A percentile compares a stretch with the other conserved stretches of the same genome.
phyloP scores from a whole-genome alignment of 306 rosid species.

The Prosopis cineraria region DNA sequence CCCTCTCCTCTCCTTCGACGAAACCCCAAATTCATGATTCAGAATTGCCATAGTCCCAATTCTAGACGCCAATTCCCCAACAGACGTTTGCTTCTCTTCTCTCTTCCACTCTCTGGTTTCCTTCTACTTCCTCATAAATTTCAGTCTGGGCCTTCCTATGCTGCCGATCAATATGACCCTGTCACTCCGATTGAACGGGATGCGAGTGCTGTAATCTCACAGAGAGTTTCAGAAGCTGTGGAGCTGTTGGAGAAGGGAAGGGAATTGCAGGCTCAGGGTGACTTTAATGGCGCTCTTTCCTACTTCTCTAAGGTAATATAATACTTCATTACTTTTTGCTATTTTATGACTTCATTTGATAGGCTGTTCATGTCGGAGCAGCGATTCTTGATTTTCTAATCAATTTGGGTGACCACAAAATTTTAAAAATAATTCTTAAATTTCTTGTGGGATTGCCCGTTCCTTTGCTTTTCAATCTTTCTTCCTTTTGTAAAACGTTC shows the following conservation, averaged over 20 bases:
- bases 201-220: constrained; percentile 46
- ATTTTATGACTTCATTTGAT: not conserved
- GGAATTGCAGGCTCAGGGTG: constrained; percentile 66
- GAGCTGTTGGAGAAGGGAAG: constrained; percentile 76
- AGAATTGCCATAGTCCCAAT: constrained; percentile 27
- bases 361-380: not conserved
- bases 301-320: constrained; percentile 66
- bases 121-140: constrained; percentile 40
- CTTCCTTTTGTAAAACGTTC: too few relatives aligned
- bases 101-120: constrained; percentile 36
- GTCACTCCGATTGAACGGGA: constrained; percentile 53
- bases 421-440: not conserved
- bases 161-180: constrained; percentile 48
- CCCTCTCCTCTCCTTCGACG: not conserved
- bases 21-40: constrained; percentile 21
- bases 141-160: constrained; percentile 4
- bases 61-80: constrained; percentile 35
- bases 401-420: not conserved
- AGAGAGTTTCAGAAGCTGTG: constrained; percentile 60
- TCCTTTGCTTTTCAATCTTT: not conserved
- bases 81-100: constrained; percentile 61
- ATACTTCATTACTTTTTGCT: not conserved
- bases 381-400: not conserved
- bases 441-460: not conserved
- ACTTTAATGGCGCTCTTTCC: constrained; percentile 63